Percentiles rank a stretch among this genome's conserved stretches.
Conservation (phyloP, 805 yeast genomes). For the Priceomyces carsonii region DNA sequence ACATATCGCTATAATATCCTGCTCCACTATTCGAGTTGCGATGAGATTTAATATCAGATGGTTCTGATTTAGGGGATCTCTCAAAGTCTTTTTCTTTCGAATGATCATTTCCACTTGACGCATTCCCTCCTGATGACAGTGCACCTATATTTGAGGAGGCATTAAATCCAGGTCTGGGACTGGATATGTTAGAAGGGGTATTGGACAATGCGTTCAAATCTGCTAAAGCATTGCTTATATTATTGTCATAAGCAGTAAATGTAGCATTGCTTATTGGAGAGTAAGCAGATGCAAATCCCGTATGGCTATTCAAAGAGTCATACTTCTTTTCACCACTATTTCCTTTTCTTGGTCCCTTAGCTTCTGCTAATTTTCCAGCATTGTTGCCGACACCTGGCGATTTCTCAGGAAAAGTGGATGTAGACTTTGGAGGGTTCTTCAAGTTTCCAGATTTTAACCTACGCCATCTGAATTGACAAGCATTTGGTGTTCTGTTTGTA, state of each 20-base stretch:
- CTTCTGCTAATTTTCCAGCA: slow-evolving; percentile 1
- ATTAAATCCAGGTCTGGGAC: slow-evolving; percentile 25
- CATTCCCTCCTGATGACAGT: slow-evolving; percentile 10
- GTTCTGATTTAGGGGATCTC: slow-evolving; percentile 1
- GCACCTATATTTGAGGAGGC: slow-evolving; percentile 14
- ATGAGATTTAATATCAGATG: slow-evolving; percentile 32
- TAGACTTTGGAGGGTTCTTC: slow-evolving; percentile 44
- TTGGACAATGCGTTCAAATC: slow-evolving; percentile 44
- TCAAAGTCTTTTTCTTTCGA: neutral
- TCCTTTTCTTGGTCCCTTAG: slow-evolving; percentile 5
- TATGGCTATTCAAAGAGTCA: slow-evolving; percentile 4
- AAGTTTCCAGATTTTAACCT: slow-evolving; percentile 44
- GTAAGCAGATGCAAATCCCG: slow-evolving; percentile 28
- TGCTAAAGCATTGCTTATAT: slow-evolving; percentile 43
- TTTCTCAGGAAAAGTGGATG: slow-evolving; percentile 14
- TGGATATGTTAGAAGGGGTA: slow-evolving; percentile 28
- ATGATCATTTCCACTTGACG: neutral
- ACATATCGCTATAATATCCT: slow-evolving; percentile 45
- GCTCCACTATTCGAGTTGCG: slow-evolving; percentile 32
- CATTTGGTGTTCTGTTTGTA: slow-evolving; percentile 47
- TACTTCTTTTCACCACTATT: neutral
- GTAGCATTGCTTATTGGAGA: slow-evolving; percentile 36
- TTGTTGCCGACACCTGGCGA: slow-evolving; percentile 10
- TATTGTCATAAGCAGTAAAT: slow-evolving; percentile 43
- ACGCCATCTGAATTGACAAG: slow-evolving; percentile 50